Conservation (phyloP, 441 rosid species). For the Arabidopsis lyrata region DNA sequence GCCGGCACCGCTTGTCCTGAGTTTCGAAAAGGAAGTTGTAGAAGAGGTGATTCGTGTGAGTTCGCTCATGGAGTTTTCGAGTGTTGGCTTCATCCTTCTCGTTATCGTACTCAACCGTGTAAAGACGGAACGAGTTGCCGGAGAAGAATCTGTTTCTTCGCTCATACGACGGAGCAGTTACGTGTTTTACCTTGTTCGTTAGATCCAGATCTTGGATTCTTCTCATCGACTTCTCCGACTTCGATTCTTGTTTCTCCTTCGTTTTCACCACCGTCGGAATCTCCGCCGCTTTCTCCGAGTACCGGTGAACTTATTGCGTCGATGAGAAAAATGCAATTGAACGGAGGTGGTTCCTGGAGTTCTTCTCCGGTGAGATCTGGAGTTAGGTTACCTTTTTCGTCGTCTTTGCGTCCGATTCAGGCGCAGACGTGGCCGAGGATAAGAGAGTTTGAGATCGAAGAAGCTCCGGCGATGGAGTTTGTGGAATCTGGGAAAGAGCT, state of each 20-base stretch:
- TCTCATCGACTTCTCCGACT: slow-evolving; percentile 55
- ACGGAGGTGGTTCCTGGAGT: slow-evolving; percentile 42
- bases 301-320: slow-evolving; percentile 45
- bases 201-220: slow-evolving; percentile 50
- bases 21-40: slow-evolving; percentile 61
- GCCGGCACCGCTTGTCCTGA: slow-evolving; percentile 66
- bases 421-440: slow-evolving; percentile 29
- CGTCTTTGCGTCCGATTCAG: slow-evolving; percentile 50
- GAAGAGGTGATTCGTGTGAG: slow-evolving; percentile 66
- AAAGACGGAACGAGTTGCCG: slow-evolving; percentile 59
- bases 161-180: slow-evolving; percentile 69
- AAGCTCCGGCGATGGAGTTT: slow-evolving; percentile 58
- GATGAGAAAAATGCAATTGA: slow-evolving; percentile 51
- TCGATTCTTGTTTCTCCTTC: slow-evolving; percentile 60
- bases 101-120: slow-evolving; percentile 73
- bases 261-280: slow-evolving; percentile 55
- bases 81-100: slow-evolving; percentile 74
- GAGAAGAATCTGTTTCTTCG: slow-evolving; percentile 68
- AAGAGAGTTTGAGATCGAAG: slow-evolving; percentile 44
- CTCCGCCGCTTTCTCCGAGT: slow-evolving; percentile 60
- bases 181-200: slow-evolving; percentile 43
- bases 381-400: slow-evolving; percentile 49
- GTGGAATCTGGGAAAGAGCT: slow-evolving; percentile 68
- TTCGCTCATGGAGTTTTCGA: slow-evolving; percentile 71
- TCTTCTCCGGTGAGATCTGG: slow-evolving; percentile 48